These are phyloP conservation scores for Murraya koenigii DNA, from an alignment of 345 rosid species.

Conservation along the genomic window DNA sequence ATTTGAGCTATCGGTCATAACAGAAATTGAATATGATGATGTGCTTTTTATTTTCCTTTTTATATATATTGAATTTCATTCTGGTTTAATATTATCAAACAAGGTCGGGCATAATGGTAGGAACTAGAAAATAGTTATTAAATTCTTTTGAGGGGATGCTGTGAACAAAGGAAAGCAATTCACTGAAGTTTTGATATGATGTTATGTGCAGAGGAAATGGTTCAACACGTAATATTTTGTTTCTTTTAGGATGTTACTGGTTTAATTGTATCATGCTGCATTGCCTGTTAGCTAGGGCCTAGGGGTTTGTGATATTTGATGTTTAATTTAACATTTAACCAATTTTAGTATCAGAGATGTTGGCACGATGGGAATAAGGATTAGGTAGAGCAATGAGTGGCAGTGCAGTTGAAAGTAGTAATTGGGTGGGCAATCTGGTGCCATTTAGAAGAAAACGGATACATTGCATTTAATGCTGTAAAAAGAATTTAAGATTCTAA, in stretches of 20 bases:
- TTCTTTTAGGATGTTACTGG: neutral
- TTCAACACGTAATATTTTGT: neutral
- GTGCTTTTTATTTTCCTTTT: neutral
- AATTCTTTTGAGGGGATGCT: neutral
- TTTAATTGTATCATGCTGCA: neutral
- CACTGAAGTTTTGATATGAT: neutral
- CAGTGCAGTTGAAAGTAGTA: neutral
- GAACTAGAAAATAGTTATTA: neutral
- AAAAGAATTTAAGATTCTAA: neutral
- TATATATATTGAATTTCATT: neutral
- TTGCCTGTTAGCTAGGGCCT: neutral
- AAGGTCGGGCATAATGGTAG: neutral
- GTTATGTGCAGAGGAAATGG: neutral
- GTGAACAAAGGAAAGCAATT: neutral
- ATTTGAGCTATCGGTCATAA: neutral
- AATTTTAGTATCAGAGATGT: neutral
- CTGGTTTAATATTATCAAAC: neutral
- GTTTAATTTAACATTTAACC: neutral
- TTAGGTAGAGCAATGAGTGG: neutral
- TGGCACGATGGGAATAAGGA: neutral
- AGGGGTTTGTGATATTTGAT: neutral
- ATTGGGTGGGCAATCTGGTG: neutral
- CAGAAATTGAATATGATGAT: neutral
- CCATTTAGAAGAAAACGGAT: neutral
- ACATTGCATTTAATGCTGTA: neutral